phyloP scores from a whole-genome alignment of 495 filamentous ascomycete genomes.

The Viridothelium virens region DNA sequence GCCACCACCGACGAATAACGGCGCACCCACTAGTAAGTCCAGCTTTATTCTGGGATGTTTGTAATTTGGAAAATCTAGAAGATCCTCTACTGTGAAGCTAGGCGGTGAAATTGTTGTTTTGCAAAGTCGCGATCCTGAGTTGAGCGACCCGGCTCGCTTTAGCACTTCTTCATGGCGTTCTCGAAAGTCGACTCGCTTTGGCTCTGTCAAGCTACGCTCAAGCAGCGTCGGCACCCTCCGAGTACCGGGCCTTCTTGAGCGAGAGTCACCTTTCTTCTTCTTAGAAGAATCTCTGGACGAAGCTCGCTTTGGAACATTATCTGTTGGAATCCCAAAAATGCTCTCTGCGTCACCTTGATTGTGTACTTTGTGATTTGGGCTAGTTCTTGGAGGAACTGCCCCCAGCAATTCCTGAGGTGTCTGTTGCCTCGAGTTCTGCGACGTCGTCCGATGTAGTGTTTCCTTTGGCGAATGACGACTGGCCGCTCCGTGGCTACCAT shows the following conservation, averaged over 20 bases:
- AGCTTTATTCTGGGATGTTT: constrained; percentile 33
- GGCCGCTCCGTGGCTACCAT: constrained; percentile 2
- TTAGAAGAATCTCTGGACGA: background rate
- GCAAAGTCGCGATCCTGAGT: background rate
- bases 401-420: constrained; percentile 9
- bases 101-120: background rate
- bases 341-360: background rate
- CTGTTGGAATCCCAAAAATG: constrained; percentile 1
- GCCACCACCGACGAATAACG: constrained; percentile 37
- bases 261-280: background rate
- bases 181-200: constrained; percentile 32
- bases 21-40: constrained; percentile 34
- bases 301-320: constrained; percentile 5
- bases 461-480: constrained; percentile 1
- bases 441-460: constrained; percentile 11
- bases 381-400: background rate
- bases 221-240: constrained; percentile 17
- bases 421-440: constrained; percentile 5
- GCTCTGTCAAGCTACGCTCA: constrained; percentile 30
- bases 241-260: constrained; percentile 14
- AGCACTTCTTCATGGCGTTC: constrained; percentile 32
- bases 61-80: constrained; percentile 33
- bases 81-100: constrained; percentile 20
- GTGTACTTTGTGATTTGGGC: background rate
- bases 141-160: constrained; percentile 23